Conservation (phyloP, 495 filamentous ascomycete genomes). For the Xylaria telfairii region DNA sequence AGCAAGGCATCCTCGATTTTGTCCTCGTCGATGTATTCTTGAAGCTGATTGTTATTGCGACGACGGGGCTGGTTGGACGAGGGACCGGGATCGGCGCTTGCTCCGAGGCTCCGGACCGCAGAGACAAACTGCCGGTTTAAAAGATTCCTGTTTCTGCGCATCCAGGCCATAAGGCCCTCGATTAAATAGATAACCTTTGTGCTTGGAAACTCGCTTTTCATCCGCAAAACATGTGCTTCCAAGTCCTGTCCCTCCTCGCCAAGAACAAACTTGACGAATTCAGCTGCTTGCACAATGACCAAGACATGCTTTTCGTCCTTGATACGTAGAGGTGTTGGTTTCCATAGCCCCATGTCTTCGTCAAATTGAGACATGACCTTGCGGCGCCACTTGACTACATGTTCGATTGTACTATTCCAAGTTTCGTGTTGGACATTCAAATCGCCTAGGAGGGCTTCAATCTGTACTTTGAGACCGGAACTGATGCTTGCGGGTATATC, state of each 20-base stretch:
- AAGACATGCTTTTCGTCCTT: slow-evolving; percentile 70
- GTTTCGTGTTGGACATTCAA: slow-evolving; percentile 47
- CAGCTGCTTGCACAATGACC: slow-evolving; percentile 67
- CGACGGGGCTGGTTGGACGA: slow-evolving; percentile 32
- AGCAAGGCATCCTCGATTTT: slow-evolving; percentile 76
- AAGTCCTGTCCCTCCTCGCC: slow-evolving; percentile 55
- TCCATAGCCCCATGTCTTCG: slow-evolving; percentile 66
- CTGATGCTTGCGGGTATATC: slow-evolving; percentile 68
- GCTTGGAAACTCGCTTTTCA: slow-evolving; percentile 60
- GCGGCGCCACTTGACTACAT: slow-evolving; percentile 76
- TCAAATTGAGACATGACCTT: slow-evolving; percentile 70
- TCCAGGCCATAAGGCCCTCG: slow-evolving; percentile 70
- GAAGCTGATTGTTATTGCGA: slow-evolving; percentile 51
- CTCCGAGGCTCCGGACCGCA: slow-evolving; percentile 64
- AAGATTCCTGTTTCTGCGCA: slow-evolving; percentile 72
- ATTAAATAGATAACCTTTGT: slow-evolving; percentile 75
- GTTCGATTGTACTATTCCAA: slow-evolving; percentile 57
- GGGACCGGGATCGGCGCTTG: slow-evolving; percentile 16
- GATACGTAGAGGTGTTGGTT: slow-evolving; percentile 66
- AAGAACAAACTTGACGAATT: slow-evolving; percentile 70
- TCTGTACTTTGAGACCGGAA: slow-evolving; percentile 59
- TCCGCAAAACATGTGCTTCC: slow-evolving; percentile 62
- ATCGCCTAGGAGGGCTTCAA: slow-evolving; percentile 60
- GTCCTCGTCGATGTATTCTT: slow-evolving; percentile 70
- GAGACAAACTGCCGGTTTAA: slow-evolving; percentile 71